Evolutionary conservation across 352 stramenopile genomes (phyloP).

Genomic region (Pythium biforme): DNA sequence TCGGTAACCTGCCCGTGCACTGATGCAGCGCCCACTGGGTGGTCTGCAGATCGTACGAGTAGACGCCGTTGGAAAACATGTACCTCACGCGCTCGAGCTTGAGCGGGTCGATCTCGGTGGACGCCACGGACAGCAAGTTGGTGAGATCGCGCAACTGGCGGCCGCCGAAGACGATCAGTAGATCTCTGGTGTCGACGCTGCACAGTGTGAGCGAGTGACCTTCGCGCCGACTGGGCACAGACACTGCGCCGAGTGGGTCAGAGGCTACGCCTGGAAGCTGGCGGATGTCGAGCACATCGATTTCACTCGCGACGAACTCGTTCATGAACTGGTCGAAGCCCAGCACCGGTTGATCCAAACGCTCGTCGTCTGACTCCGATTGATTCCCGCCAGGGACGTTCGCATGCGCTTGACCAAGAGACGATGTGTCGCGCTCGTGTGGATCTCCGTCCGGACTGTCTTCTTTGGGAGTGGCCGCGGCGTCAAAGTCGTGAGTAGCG

Average conservation of each 20-base stretch:
- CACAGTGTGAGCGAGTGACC: slow-evolving; percentile 66
- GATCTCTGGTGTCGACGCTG: not conserved
- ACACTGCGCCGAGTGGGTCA: slow-evolving; percentile 41
- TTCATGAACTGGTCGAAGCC: slow-evolving; percentile 18
- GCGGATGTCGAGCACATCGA: slow-evolving; percentile 13
- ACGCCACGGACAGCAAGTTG: slow-evolving; percentile 31
- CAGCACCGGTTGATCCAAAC: not conserved
- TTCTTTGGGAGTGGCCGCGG: not conserved
- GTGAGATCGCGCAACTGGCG: slow-evolving; percentile 52
- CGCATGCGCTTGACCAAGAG: not conserved
- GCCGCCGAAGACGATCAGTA: slow-evolving; percentile 52
- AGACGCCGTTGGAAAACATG: slow-evolving; percentile 59
- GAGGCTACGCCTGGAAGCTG: slow-evolving; percentile 25
- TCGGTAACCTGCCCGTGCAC: slow-evolving; percentile 35
- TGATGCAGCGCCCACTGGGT: slow-evolving; percentile 40
- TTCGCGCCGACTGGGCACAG: slow-evolving; percentile 50
- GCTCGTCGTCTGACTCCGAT: slow-evolving; percentile 5
- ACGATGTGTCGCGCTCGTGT: not conserved
- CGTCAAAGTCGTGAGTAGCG: not conserved
- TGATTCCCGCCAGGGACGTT: not conserved
- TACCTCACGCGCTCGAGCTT: slow-evolving; percentile 59
- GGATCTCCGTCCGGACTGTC: not conserved
- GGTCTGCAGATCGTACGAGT: slow-evolving; percentile 42
- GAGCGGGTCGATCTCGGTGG: slow-evolving; percentile 32
- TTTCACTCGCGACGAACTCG: slow-evolving; percentile 23